Conservation (phyloP, 129 eudicot species). For the Centella asiatica region DNA sequence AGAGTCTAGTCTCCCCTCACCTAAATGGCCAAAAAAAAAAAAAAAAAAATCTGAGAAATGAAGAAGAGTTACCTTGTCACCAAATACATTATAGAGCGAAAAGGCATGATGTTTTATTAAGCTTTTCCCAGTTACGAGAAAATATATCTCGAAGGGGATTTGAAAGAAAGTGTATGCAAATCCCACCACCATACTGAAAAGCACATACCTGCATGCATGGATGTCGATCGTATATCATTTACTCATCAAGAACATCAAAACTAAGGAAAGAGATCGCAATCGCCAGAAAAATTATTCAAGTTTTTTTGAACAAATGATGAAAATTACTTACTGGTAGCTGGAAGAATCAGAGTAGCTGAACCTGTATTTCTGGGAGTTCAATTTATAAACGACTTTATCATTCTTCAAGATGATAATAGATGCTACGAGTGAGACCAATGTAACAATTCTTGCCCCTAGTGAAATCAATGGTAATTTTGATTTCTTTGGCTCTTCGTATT, state of each 20-base stretch:
- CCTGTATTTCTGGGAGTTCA: not conserved
- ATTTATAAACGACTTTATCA: not conserved
- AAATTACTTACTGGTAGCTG: not conserved
- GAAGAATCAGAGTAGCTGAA: not conserved
- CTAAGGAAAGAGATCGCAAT: not conserved
- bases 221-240: not conserved
- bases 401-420: conserved; percentile 16
- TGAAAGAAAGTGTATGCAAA: conserved; percentile 18
- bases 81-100: not conserved
- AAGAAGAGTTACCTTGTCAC: conserved; percentile 9
- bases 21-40: too few relatives aligned
- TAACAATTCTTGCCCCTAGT: conserved; percentile 15
- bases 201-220: conserved; percentile 18
- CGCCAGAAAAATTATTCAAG: not conserved
- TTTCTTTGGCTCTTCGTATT: conserved; percentile 2
- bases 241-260: not conserved
- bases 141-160: conserved; percentile 19
- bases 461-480: conserved; percentile 1
- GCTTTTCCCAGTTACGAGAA: conserved; percentile 13
- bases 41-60: too few relatives aligned
- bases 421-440: conserved; percentile 14
- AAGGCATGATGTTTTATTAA: not conserved
- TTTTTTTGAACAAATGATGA: too few relatives aligned
- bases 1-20: too few relatives aligned
- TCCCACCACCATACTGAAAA: conserved; percentile 14